Evolutionary conservation across 306 rosid species (phyloP), one percentile per base, ranked within the genome.

Genomic region (Cucurbita ficifolia): DNA sequence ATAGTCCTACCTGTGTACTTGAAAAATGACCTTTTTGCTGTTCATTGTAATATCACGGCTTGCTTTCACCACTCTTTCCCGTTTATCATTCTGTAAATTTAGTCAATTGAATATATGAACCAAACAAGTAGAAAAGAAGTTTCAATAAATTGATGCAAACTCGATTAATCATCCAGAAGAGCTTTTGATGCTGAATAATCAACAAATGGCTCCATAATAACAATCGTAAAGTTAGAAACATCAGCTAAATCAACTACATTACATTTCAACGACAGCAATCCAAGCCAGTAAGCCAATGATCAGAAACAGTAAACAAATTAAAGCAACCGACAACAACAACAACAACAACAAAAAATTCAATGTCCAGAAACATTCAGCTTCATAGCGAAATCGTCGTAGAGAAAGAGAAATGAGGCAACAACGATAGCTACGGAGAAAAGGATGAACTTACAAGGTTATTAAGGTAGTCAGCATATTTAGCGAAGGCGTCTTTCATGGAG

Each of bases 1-100:
- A 14, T 40, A 24, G 68, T 63, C 77, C 79, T 76, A 90, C 98
- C 98, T 89, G 84, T 94, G 98, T 74, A 94, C 98, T 80, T 93
- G 98, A 77, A 94, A 94, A 77, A 94, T 94, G 81, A 94, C 98
- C 56, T 94, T 94, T 84, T 94, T 94, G 87, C 98, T 94, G 85
- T 94, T 88, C 84, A 79, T 88, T 55, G 98, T 94, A 74, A 94
- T 71, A 53, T 94, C 96, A 51, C 98, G 98, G 57, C 98, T 94
- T 51, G 96, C 97, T 83, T 94, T 94, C 16, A 90, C 96, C 59
- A 90, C 85, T 81, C 95, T 85, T 82, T 94, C 98, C 63, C 97
- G 95, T 72, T 94, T 94, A 0, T 94, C 98, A 70, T 94, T 94
- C 98, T 94, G 75, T 77, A 73, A 67, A 40, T 79, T 1, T 76